Conservation (phyloP, 306 rosid species). For the Gillenia trifoliata region DNA sequence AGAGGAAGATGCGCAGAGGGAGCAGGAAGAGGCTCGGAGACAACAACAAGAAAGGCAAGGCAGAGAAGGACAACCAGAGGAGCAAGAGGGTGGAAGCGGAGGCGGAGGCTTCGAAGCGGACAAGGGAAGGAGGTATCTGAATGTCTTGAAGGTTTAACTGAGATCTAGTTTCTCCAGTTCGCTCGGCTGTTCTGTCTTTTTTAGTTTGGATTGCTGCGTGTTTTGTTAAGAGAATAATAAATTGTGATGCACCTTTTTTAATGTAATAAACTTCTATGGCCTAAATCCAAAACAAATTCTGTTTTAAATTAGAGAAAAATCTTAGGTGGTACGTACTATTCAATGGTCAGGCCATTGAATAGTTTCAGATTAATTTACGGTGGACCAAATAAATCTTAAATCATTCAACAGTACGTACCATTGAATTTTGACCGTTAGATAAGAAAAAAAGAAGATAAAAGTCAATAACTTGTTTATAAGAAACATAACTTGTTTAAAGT, state of each 20-base stretch:
- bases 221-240: not conserved
- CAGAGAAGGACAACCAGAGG: not conserved
- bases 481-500: no score
- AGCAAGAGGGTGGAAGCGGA: not conserved
- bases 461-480: not conserved
- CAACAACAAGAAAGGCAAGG: not conserved
- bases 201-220: not conserved
- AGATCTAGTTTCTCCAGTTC: not conserved
- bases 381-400: no score
- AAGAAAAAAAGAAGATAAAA: not conserved
- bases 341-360: no score
- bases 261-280: not conserved
- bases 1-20: not conserved
- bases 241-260: not conserved
- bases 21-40: not conserved
- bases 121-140: constrained; percentile 30
- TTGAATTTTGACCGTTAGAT: no score
- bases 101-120: not conserved
- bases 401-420: no score
- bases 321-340: no score
- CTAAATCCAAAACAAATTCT: not conserved
- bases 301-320: not conserved
- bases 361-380: no score
- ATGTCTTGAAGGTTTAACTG: constrained; percentile 10
- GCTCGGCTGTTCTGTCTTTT: not conserved